A percentile compares a stretch with the other conserved stretches of the same genome.
Evolutionary conservation across 2,329 filamentous ascomycete species (phyloP).

Genomic region (Magnaporthiopsis rhizophila): DNA sequence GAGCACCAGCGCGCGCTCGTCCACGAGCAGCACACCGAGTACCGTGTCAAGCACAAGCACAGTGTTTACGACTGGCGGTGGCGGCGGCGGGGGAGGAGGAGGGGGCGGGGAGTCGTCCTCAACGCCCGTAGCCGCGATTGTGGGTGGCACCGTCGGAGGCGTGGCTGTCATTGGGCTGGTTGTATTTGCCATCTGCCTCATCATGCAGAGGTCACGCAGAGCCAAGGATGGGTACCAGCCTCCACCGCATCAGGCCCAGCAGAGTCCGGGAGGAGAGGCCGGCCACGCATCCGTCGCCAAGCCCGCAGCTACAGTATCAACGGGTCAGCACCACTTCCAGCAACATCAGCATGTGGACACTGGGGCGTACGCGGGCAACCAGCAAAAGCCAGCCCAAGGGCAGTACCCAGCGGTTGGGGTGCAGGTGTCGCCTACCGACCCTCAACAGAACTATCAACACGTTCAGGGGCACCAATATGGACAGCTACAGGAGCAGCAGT

Average conservation of each 20-base stretch:
- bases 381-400: not conserved
- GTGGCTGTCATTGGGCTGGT: not conserved
- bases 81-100: not conserved
- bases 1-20: not conserved
- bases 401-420: too few relatives aligned
- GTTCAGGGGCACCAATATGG: too few relatives aligned
- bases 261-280: not conserved
- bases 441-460: not conserved
- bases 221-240: not conserved
- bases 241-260: not conserved
- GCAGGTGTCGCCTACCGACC: not conserved
- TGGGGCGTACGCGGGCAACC: not conserved
- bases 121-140: not conserved
- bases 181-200: not conserved
- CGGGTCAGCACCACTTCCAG: not conserved
- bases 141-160: slow-evolving; percentile 1
- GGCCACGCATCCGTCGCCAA: not conserved
- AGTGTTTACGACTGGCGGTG: not conserved
- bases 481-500: not conserved
- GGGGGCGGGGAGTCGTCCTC: not conserved
- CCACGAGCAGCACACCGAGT: too few relatives aligned
- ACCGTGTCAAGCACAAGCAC: not conserved
- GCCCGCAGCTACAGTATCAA: not conserved
- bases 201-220: not conserved
- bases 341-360: not conserved